Percentiles rank a stretch among this genome's conserved stretches.
phyloP scores from a whole-genome alignment of 2,329 filamentous ascomycete species.

The Phaeoacremonium minimum region DNA sequence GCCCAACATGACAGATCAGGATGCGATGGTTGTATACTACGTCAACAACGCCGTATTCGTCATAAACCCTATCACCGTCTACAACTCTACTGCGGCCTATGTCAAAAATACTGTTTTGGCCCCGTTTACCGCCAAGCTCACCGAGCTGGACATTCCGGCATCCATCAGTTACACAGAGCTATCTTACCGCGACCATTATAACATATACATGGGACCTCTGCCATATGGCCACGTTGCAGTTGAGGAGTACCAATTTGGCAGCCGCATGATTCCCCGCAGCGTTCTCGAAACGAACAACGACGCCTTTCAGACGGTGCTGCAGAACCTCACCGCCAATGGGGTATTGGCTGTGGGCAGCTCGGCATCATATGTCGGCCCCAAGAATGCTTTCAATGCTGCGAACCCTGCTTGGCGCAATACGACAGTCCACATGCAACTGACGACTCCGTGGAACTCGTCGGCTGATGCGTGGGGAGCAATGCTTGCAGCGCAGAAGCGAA shows the following conservation, averaged over 20 bases:
- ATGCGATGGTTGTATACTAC: slow-evolving; percentile 16
- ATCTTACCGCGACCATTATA: slow-evolving; percentile 25
- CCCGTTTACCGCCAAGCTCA: slow-evolving; percentile 22
- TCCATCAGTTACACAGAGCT: slow-evolving; percentile 18
- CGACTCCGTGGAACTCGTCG: slow-evolving; percentile 17
- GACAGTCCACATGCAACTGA: slow-evolving; percentile 24
- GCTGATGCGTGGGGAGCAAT: slow-evolving; percentile 15
- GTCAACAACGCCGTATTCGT: slow-evolving; percentile 13
- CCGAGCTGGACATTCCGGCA: slow-evolving; percentile 17
- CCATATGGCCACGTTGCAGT: slow-evolving; percentile 26
- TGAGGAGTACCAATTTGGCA: slow-evolving; percentile 26
- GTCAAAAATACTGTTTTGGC: slow-evolving; percentile 19
- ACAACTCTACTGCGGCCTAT: slow-evolving; percentile 18
- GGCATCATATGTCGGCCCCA: slow-evolving; percentile 21
- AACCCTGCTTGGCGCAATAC: slow-evolving; percentile 30
- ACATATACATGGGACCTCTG: slow-evolving; percentile 28
- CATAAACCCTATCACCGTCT: slow-evolving; percentile 19
- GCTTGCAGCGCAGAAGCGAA: slow-evolving; percentile 18
- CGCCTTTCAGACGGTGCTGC: slow-evolving; percentile 21
- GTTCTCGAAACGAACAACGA: slow-evolving; percentile 22
- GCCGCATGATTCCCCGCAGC: slow-evolving; percentile 26
- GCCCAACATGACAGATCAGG: slow-evolving; percentile 17
- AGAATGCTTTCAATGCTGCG: slow-evolving; percentile 28
- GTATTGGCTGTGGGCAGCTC: slow-evolving; percentile 23
- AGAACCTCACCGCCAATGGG: slow-evolving; percentile 22